Percentiles rank a stretch among this genome's conserved stretches.
Conservation (phyloP, 2,329 filamentous ascomycete species). For the Metarhizium brunneum region DNA sequence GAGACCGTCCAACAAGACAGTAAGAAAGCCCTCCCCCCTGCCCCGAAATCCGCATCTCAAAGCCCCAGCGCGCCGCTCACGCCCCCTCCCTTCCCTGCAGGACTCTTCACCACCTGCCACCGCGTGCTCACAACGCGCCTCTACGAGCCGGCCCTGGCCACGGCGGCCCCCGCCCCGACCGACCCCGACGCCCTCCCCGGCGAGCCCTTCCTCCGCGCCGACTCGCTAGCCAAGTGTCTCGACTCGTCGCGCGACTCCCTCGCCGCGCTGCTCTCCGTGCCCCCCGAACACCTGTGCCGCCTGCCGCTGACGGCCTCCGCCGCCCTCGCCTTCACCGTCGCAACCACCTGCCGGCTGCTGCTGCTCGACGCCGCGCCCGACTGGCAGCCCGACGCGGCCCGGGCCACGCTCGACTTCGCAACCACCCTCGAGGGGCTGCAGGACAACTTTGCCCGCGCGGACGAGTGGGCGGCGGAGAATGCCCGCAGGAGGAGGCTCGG, state of each 20-base stretch:
- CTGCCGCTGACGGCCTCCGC: conserved; percentile 21
- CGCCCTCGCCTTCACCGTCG: conserved; percentile 23
- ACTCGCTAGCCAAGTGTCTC: conserved; percentile 28
- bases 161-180: conserved; percentile 12
- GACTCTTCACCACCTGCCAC: conserved; percentile 25
- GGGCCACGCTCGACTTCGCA: conserved; percentile 23
- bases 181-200: conserved; percentile 6
- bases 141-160: conserved; percentile 27
- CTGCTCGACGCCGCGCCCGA: conserved; percentile 23
- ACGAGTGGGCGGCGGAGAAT: background rate
- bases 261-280: background rate
- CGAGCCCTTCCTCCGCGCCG: conserved; percentile 17
- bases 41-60: no score
- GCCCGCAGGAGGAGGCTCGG: background rate
- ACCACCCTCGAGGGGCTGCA: conserved; percentile 15
- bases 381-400: conserved; percentile 26
- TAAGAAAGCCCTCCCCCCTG: background rate
- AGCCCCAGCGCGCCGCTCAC: background rate
- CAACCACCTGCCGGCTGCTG: conserved; percentile 26
- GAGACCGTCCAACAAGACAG: background rate
- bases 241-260: conserved; percentile 18
- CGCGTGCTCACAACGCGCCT: conserved; percentile 22
- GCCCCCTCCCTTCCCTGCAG: conserved; percentile 10
- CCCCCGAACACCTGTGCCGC: conserved; percentile 13
- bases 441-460: background rate